These are phyloP conservation scores for Suillus fuscotomentosus DNA, from an alignment of 768 basidiomycete genomes.

Conservation along the genomic window DNA sequence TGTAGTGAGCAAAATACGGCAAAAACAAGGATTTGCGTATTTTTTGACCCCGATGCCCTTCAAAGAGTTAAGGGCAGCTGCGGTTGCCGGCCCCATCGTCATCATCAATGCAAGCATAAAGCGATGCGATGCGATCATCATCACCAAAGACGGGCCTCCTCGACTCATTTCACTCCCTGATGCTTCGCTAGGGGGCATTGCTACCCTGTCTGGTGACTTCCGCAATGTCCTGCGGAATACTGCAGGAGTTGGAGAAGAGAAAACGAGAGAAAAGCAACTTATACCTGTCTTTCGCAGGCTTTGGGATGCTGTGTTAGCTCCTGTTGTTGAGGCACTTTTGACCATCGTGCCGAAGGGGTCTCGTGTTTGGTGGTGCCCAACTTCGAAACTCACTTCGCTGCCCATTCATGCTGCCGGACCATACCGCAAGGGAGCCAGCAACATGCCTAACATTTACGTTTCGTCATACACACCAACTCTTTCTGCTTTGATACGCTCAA, in stretches of 20 bases:
- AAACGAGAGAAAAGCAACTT: slow-evolving; percentile 16
- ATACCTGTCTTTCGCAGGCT: slow-evolving; percentile 17
- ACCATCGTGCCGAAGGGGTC: slow-evolving; percentile 18
- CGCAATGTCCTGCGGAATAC: slow-evolving; percentile 9
- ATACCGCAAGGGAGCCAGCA: slow-evolving; percentile 15
- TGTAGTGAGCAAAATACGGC: slow-evolving; percentile 21
- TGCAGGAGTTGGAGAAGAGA: slow-evolving; percentile 19
- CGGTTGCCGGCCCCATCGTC: slow-evolving; percentile 33
- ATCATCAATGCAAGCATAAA: slow-evolving; percentile 31
- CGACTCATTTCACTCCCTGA: slow-evolving; percentile 19
- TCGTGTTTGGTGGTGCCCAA: slow-evolving; percentile 35
- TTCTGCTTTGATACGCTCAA: slow-evolving; percentile 25
- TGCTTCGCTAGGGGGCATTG: slow-evolving; percentile 13
- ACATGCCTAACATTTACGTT: slow-evolving; percentile 19
- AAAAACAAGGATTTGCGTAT: slow-evolving; percentile 24
- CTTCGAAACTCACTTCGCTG: slow-evolving; percentile 28
- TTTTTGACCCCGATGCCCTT: slow-evolving; percentile 28
- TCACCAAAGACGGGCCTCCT: slow-evolving; percentile 20
- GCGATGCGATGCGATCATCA: slow-evolving; percentile 40
- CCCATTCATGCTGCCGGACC: slow-evolving; percentile 34
- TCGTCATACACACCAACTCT: slow-evolving; percentile 36
- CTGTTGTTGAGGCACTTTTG: slow-evolving; percentile 16
- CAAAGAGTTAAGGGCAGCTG: slow-evolving; percentile 16
- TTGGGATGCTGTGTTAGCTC: slow-evolving; percentile 25
- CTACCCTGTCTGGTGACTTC: slow-evolving; percentile 9